Base-by-base conservation (phyloP, 140 eudicot species). In the Flaveria floridana region DNA sequence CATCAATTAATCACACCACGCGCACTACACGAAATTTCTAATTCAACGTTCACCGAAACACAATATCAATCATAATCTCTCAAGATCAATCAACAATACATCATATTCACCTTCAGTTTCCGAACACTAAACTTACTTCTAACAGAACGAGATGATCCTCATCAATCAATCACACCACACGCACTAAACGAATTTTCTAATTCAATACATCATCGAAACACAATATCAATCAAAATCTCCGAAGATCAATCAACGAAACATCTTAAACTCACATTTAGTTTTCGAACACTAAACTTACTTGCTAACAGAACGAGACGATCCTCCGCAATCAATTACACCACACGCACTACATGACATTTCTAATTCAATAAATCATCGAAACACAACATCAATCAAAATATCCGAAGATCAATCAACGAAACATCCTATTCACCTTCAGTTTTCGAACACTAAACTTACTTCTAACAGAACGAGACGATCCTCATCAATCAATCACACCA, bases 241-340 rank as follows among this genome's bases (percentile, higher is more conserved):
- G 25, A 23, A 23, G 25, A 23, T 23, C 25, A 23, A 23, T 23
- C 25, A 23, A 23, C 25, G 25, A 23, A 23, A 34, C 62, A 18
- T 19, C 25, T 55, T 6, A 6, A 11, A 30, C 1, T 58, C 12
- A 2, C n/a, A 20, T 8, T 5, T 70, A 7, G 11, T 21, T 37
- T 64, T 15, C 12, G 30, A 55, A 62, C 11, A 78, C 15, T 42
- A 39, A 61, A 37, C 80, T 80, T 78, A 78, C 82, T 72, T 66
- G 39, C 46, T 73, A 46, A 55, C 64, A 15, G 74, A 66, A 73
- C 56, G 79, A 47, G 59, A 66, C 7, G 78, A 66, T 79, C 79
- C 58, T 23, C 1, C 25, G 25, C 50, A 44, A 44, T 44, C 14
- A 44, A 44, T 44, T 7, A 44, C 50, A 44, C 12, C 50, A 44